phyloP scores from a whole-genome alignment of 768 basidiomycete genomes.

The Baorangia bicolor region DNA sequence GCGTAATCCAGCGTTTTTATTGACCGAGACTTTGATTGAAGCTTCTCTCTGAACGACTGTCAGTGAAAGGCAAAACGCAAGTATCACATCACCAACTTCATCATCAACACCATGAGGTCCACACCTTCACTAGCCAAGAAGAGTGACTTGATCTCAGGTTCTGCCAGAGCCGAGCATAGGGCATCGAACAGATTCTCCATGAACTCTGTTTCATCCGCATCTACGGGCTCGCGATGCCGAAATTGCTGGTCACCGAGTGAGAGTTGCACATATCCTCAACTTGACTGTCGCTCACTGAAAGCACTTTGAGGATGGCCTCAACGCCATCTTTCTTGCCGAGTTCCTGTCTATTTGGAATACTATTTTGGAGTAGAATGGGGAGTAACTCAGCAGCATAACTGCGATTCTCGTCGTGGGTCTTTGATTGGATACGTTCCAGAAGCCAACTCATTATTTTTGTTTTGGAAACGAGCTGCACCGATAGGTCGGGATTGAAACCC shows the following conservation, averaged over 20 bases:
- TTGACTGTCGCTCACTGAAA: conserved; percentile 63
- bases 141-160: conserved; percentile 71
- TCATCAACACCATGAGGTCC: conserved; percentile 97
- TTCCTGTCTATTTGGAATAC: conserved; percentile 62
- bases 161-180: conserved; percentile 81
- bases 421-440: conserved; percentile 68
- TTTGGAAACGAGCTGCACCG: conserved; percentile 65
- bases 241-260: conserved; percentile 61
- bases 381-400: conserved; percentile 91
- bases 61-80: not conserved
- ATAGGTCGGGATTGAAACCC: conserved; percentile 78
- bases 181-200: conserved; percentile 97
- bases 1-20: conserved; percentile 93
- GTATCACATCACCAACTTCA: conserved; percentile 65
- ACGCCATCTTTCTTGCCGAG: conserved; percentile 77
- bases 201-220: conserved; percentile 92
- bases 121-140: conserved; percentile 93
- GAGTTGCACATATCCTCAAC: conserved; percentile 4
- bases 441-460: conserved; percentile 81
- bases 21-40: conserved; percentile 73
- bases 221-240: conserved; percentile 76
- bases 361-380: conserved; percentile 85
- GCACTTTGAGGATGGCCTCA: conserved; percentile 68
- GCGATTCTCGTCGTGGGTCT: conserved; percentile 84
- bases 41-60: conserved; percentile 62